Evolutionary conservation across 805 yeast species (phyloP), one percentile per base, ranked within the genome.

Genomic region (Lipomyces chichibuensis): DNA sequence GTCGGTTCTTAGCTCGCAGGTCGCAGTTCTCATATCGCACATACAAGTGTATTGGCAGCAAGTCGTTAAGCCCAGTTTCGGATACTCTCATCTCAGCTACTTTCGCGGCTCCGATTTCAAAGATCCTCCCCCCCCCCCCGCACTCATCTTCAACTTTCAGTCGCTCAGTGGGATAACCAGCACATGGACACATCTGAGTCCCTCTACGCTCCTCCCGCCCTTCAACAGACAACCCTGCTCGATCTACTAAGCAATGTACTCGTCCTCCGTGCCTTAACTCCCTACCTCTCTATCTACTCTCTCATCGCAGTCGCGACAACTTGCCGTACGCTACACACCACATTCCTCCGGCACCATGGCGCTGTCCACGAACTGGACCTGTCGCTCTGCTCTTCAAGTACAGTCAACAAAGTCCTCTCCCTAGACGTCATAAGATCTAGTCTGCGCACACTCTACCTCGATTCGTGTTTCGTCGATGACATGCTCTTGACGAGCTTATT

Each of bases 381-480:
- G 25, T 32, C 65, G 2, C 25, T 43, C 37, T 55, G 63, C 62
- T 57, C 65, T 25, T 29, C 70, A 4, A 61, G 59, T 14, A 17
- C 54, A 17, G 33, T 66, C 35, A 13, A 57, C n/a, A 46, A 33
- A 17, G 77, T 85, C 86, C 79, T 82, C 79, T 75, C 83, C 75
- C 75, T 80, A 80, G 68, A 80, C 81, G 80, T 86, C 86, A 75
- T 87, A 89, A 69, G 85, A 80, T 75, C 81, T 84, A 68, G 77
- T 80, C 75, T 87, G 90, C 75, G 89, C 88, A 71, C 92, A 57
- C 57, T 69, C 46, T 49, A 52, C 23, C 66, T 69, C 32, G 71
- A 69, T 49, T 14, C 55, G n/a, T 69, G 70, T 53, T 46, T 60
- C 23, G 65, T 69, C 29, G 71, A 67, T 62, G 59, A 69, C 66